Percentiles rank a stretch among this genome's conserved stretches.
Conservation (phyloP, 1,284 basidiomycete species). For the Lentinus polychrous region DNA sequence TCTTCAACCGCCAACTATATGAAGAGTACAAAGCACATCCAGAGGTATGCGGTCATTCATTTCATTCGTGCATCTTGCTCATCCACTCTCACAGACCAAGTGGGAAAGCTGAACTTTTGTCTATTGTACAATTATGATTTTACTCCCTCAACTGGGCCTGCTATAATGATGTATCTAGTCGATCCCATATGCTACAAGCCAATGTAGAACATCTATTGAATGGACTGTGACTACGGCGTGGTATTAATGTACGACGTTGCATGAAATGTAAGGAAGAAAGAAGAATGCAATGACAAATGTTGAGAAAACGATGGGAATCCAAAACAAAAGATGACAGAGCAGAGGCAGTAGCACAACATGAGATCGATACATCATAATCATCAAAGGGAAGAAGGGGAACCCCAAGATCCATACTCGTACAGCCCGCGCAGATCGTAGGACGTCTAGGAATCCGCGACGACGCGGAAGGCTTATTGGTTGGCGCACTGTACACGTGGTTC, state of each 20-base stretch:
- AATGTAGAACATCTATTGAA: conserved; percentile 5
- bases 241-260: not conserved
- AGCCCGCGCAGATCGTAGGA: not conserved
- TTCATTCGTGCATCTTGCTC: not conserved
- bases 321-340: no score
- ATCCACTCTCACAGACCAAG: conserved; percentile 15
- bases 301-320: not conserved
- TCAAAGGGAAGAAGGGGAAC: not conserved
- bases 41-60: conserved; percentile 42
- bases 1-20: conserved; percentile 77
- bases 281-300: not conserved
- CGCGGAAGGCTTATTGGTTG: conserved; percentile 52
- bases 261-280: not conserved
- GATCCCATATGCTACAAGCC: conserved; percentile 5
- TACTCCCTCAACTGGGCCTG: not conserved
- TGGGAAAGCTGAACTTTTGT: conserved; percentile 13
- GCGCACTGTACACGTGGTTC: conserved; percentile 80
- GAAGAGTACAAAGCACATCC: conserved; percentile 79
- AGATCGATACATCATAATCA: no score
- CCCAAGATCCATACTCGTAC: not conserved
- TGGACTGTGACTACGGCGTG: not conserved
- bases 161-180: not conserved
- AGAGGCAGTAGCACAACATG: no score
- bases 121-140: not conserved
- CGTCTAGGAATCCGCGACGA: not conserved